phyloP scores from a whole-genome alignment of 1,284 basidiomycete genomes.

The Tilletia setariae region DNA sequence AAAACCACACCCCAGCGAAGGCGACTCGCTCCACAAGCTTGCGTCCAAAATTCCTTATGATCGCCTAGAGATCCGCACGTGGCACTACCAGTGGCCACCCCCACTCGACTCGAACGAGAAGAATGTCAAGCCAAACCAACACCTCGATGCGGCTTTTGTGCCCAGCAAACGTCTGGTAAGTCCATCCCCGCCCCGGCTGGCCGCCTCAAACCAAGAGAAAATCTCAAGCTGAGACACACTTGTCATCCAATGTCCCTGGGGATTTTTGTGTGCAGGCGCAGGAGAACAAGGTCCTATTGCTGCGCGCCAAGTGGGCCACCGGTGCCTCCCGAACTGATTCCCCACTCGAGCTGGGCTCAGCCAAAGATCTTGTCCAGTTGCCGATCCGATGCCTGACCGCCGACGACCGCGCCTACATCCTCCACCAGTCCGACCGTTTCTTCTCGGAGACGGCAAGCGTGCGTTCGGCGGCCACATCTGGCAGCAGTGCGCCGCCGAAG shows the following conservation, averaged over 20 bases:
- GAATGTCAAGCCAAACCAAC: neutral
- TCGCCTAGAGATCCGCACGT: slow-evolving; percentile 7
- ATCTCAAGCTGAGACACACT: no score
- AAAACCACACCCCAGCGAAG: neutral
- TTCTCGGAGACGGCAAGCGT: no score
- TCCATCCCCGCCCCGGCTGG: no score
- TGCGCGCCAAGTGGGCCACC: neutral
- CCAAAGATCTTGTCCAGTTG: neutral
- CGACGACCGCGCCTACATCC: neutral
- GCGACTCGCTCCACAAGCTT: neutral
- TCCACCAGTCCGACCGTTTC: no score
- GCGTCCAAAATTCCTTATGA: neutral
- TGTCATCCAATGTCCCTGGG: neutral
- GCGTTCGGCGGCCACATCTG: no score
- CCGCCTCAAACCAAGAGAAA: no score
- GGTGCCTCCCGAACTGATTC: neutral
- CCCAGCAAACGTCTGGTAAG: slow-evolving; percentile 1
- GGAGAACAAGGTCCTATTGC: neutral
- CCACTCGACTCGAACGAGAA: neutral
- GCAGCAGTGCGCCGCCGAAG: no score
- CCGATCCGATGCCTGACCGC: neutral
- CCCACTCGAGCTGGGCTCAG: neutral
- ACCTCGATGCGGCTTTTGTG: neutral
- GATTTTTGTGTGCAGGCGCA: neutral
- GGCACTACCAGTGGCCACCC: slow-evolving; percentile 5